Conservation (phyloP, 192 early-diverging fungal genomes). For the Coemansia sp. region DNA sequence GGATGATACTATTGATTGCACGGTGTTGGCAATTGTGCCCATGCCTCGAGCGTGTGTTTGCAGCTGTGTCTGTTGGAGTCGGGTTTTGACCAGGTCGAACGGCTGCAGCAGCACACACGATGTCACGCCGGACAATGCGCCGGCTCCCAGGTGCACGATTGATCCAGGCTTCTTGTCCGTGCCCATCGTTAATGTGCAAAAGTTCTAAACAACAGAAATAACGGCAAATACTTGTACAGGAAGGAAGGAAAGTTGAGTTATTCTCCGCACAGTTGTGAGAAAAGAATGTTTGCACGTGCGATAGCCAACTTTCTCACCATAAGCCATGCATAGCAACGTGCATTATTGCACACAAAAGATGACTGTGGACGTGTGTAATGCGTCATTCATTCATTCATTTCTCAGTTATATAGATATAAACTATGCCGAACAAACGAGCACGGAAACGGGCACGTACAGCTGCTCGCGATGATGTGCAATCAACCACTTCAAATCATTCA, state of each 20-base stretch:
- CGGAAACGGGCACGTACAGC: slow-evolving; percentile 17
- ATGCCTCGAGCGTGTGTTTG: slow-evolving; percentile 9
- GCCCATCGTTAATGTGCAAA: slow-evolving; percentile 14
- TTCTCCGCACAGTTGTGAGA: background rate
- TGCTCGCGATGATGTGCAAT: background rate
- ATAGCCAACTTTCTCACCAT: background rate
- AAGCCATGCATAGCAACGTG: background rate
- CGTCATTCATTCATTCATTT: no score
- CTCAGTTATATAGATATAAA: background rate
- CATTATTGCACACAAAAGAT: background rate
- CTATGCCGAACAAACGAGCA: slow-evolving; percentile 8
- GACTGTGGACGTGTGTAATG: no score
- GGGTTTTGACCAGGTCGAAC: slow-evolving; percentile 83
- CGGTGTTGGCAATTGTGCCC: slow-evolving; percentile 46
- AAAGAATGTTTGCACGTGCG: background rate
- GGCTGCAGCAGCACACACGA: slow-evolving; percentile 84
- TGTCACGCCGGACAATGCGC: slow-evolving; percentile 73
- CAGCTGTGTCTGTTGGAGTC: slow-evolving; percentile 63
- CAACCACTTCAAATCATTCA: background rate
- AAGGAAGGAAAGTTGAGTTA: background rate
- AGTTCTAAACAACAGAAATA: slow-evolving; percentile 1
- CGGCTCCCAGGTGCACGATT: slow-evolving; percentile 69
- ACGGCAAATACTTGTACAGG: background rate
- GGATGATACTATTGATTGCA: slow-evolving; percentile 59
- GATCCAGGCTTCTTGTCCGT: slow-evolving; percentile 36